A percentile compares a stretch with the other conserved stretches of the same genome.
These are phyloP conservation scores for Camellia lanceoleosa DNA, from an alignment of 148 eudicot genomes.

Conservation along the genomic window DNA sequence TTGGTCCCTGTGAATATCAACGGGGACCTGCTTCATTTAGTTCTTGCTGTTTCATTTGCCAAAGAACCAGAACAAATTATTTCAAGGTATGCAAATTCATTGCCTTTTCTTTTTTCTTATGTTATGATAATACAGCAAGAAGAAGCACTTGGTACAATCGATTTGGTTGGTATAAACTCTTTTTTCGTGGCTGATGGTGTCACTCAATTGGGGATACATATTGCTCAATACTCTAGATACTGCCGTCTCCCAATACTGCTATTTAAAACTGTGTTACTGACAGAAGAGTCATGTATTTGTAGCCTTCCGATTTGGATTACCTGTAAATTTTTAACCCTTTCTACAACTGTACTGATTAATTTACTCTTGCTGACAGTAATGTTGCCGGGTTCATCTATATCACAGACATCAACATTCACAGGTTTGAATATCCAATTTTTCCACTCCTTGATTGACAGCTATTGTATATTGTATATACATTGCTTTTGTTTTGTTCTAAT, in stretches of 20 bases:
- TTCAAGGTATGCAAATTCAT: constrained; percentile 51
- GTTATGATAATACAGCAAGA: background rate
- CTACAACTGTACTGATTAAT: background rate
- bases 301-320: background rate
- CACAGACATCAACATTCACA: constrained; percentile 71
- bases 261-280: too few species aligned
- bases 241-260: too few species aligned
- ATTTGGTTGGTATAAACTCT: too few species aligned
- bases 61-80: constrained; percentile 80
- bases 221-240: too few species aligned
- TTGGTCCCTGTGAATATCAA: constrained; percentile 67
- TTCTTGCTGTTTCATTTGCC: constrained; percentile 90
- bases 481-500: too few species aligned
- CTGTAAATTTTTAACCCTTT: background rate
- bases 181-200: too few species aligned
- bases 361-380: constrained; percentile 48
- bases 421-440: constrained; percentile 29
- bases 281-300: background rate
- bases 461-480: too few species aligned
- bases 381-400: constrained; percentile 90
- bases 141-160: background rate
- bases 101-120: background rate
- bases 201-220: too few species aligned
- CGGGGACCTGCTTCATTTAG: constrained; percentile 72
- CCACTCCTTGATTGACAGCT: too few species aligned